Conservation (phyloP, 305 asterid species). For the Fraxinus baroniana region DNA sequence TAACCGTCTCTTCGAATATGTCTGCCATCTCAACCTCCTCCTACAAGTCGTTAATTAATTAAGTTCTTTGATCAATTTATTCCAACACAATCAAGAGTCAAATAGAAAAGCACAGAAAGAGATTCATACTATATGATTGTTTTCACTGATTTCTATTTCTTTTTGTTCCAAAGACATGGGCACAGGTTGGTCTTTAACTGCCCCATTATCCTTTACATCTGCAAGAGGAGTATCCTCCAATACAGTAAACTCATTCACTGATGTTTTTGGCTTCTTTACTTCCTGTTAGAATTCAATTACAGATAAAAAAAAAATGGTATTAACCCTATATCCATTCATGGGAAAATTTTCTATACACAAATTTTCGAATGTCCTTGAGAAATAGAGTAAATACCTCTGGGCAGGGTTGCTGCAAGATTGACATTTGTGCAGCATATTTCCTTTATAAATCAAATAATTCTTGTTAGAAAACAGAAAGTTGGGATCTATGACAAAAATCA, state of each 20-base stretch:
- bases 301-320: background rate
- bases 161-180: slow-evolving; percentile 76
- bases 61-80: background rate
- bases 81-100: background rate
- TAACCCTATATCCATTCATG: background rate
- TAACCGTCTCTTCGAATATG: slow-evolving; percentile 64
- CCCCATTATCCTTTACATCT: slow-evolving; percentile 47
- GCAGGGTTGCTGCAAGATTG: slow-evolving; percentile 41
- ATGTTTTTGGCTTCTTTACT: slow-evolving; percentile 65
- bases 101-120: background rate
- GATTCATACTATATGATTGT: slow-evolving; percentile 41
- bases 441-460: slow-evolving; percentile 35
- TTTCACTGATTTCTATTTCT: slow-evolving; percentile 43
- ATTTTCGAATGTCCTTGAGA: background rate
- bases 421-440: slow-evolving; percentile 71
- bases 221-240: slow-evolving; percentile 67
- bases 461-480: slow-evolving; percentile 17
- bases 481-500: background rate
- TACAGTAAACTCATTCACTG: slow-evolving; percentile 48
- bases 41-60: background rate
- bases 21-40: slow-evolving; percentile 95
- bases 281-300: slow-evolving; percentile 35
- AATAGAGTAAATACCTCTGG: slow-evolving; percentile 40
- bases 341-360: background rate
- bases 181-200: slow-evolving; percentile 55